A percentile compares a stretch with the other conserved stretches of the same genome.
phyloP scores from a whole-genome alignment of 306 rosid species.

The Cucumis melo region DNA sequence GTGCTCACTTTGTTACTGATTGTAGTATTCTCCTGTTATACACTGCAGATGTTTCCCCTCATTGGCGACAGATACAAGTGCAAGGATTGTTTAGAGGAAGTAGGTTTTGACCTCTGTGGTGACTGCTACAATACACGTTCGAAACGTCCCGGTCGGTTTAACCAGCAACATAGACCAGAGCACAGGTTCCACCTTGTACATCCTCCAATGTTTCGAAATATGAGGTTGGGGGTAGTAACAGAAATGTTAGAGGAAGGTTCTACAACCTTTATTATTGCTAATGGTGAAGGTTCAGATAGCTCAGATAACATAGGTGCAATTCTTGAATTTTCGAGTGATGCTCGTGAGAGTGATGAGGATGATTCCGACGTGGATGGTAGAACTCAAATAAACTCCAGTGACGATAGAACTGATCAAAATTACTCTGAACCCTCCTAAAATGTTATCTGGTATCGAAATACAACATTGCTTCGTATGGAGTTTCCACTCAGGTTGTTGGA shows the following conservation, averaged over 20 bases:
- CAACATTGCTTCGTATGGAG: background rate
- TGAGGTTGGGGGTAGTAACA: constrained; percentile 16
- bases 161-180: constrained; percentile 81
- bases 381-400: background rate
- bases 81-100: constrained; percentile 42
- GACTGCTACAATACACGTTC: constrained; percentile 44
- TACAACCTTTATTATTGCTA: constrained; percentile 6
- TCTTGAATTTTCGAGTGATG: constrained; percentile 6
- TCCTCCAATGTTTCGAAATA: background rate
- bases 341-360: constrained; percentile 14
- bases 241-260: constrained; percentile 22
- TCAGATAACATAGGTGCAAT: constrained; percentile 16
- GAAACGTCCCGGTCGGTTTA: constrained; percentile 87
- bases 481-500: background rate
- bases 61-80: constrained; percentile 69
- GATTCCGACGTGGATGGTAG: background rate
- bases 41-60: constrained; percentile 48
- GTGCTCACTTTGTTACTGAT: background rate
- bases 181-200: constrained; percentile 34
- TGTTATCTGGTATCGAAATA: background rate
- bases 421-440: constrained; percentile 24
- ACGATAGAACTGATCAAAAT: constrained; percentile 7
- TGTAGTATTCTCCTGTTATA: background rate
- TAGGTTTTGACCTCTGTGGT: constrained; percentile 77
- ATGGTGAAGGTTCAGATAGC: constrained; percentile 16